These are phyloP conservation scores for Pseudisothecium myosuroides DNA, from an alignment of 225 moss, liverwort and hornwort genomes.

Conservation along the genomic window DNA sequence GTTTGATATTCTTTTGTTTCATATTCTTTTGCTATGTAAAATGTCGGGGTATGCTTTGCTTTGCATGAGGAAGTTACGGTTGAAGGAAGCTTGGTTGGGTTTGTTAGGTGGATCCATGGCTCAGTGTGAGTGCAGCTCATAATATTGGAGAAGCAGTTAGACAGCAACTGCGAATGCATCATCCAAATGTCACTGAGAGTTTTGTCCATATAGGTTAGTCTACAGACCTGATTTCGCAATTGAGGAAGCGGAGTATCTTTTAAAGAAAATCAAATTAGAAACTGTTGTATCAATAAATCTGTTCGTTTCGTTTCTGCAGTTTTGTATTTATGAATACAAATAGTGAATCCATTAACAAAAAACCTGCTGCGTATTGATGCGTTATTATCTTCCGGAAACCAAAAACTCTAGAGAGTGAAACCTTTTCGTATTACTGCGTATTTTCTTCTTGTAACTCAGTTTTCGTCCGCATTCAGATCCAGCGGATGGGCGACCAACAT, in stretches of 20 bases:
- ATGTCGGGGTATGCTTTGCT: not conserved
- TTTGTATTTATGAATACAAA: not conserved
- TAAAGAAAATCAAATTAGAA: not conserved
- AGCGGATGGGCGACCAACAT: conserved; percentile 71
- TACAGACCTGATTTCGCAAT: not conserved
- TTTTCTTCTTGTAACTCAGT: not conserved
- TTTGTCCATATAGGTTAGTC: conserved; percentile 87
- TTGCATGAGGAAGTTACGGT: not conserved
- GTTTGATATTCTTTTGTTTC: not conserved
- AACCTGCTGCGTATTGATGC: not conserved
- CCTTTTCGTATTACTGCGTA: not conserved
- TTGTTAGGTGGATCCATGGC: conserved; percentile 89
- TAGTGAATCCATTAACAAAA: not conserved
- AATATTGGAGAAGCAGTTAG: conserved; percentile 87
- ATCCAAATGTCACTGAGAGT: conserved; percentile 84
- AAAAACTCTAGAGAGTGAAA: not conserved
- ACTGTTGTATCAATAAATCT: not conserved
- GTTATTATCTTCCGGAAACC: not conserved
- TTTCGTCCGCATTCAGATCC: conserved; percentile 50
- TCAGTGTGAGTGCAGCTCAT: conserved; percentile 95
- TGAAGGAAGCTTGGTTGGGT: not conserved
- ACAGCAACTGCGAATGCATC: conserved; percentile 47
- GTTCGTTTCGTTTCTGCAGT: not conserved
- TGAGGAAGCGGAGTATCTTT: not conserved
- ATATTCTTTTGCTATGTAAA: not conserved